Evolutionary conservation across 208 protist species (phyloP), one percentile per base, ranked within the genome.

Genomic region (Leishmania guyanensis): DNA sequence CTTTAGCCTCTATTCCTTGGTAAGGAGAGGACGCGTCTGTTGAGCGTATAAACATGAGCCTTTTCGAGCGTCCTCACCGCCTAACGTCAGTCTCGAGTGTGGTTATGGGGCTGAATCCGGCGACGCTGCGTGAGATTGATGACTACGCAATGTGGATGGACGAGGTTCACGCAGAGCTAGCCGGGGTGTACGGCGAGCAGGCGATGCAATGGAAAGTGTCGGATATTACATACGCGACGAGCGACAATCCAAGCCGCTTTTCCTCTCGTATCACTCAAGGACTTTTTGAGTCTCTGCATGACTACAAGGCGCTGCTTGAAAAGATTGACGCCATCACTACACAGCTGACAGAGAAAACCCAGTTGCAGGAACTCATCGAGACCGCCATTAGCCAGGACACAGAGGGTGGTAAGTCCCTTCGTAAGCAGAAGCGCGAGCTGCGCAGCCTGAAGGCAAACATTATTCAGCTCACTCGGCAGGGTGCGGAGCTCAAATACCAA

Each of bases 51-150:
- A 6, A 33, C 36, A 92, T 92, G 86, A 70, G 77, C n/a, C 46
- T 93, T 17, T 94, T 96, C 82, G 82, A 88, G 36, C 88, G 91
- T 36, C 93, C 93, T 1, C 91, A 96, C 71, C 46, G 88, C 5
- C 78, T 78, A 39, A 84, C 87, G 39, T 93, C 78, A 39, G 54
- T 84, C 16, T 74, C 80, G 26, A 71, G 87, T 60, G 89, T 92
- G 0, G 90, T 94, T 14, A 89, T 95, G 39, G 82, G 75, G 0
- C 83, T 94, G 53, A 85, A 90, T n/a, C 79, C 92, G 6, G 83
- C 78, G 50, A 51, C 69, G 29, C 77, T 96, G 33, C 87, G 90
- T 17, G 60, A 82, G 43, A 46, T 92, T 0, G 65, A 77, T 58
- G 85, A 79, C 66, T 96, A 89, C 86, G 71, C 78, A 0, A 86